Base-by-base conservation (phyloP, 2,329 filamentous ascomycete species). In the Pseudocercospora eumusae region DNA sequence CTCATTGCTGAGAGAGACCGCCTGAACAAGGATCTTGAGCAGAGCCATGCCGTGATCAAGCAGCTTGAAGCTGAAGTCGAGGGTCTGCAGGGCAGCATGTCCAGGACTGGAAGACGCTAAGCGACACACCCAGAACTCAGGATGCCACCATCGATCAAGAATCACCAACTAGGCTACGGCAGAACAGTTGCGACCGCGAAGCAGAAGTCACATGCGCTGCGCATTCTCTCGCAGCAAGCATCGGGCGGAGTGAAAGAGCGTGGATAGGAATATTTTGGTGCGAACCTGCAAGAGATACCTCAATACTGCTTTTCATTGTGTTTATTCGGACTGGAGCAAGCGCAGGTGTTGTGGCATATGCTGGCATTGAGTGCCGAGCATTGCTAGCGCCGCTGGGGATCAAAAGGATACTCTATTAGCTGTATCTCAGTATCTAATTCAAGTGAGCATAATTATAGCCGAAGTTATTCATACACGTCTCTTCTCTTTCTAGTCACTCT, bases 21-120 rank as follows among this genome's bases (percentile, higher is more conserved):
- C 73, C 88, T 99, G 82, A 99, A 99, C 88, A 99, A 99, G 88
- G 95, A 99, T 76, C 87, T 99, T 78, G 95, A 99, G 83, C 90
- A 91, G 80, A 98, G 93, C 70, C 96, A 99, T 75, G 93, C 95
- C 60, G 78, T 81, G 61, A 96, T 95, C 85, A 95, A 95, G 85
- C 86, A 90, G 77, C 84, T 96, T 72, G 95, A 99, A 82, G 83
- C 85, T 70, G 95, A 99, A 76, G 89, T 99, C 75, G 95, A 99
- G 81, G 82, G 86, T 71, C 91, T 98, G 87, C 93, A 98, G 69
- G 81, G 73, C 55, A 75, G 73, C 64, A 73, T 76, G 68, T 68
- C 66, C 54, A 70, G 73, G 58, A 74, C 72, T 45, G 72, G 73
- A 56, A 68, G 73, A 27, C 73, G 73, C 60, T 74, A 69, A 65